phyloP scores from a whole-genome alignment of 805 yeast species.

The Starmerella potacharoeniae region DNA sequence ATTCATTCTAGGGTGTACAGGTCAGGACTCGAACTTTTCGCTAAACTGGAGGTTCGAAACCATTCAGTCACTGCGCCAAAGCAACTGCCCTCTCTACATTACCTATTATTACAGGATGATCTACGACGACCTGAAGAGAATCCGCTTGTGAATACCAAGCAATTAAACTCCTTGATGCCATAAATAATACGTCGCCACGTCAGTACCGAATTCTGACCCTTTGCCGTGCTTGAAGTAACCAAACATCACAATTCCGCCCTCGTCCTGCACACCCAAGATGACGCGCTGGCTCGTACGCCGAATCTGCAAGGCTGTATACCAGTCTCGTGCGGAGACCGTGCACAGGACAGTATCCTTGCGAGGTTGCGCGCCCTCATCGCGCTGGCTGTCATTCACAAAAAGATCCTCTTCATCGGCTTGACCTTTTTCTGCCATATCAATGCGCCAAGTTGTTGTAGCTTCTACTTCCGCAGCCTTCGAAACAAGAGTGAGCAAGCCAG shows the following conservation, averaged over 20 bases:
- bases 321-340: constrained; percentile 14
- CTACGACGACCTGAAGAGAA: too few relatives aligned
- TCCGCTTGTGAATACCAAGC: too few relatives aligned
- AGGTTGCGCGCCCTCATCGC: not conserved
- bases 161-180: constrained; percentile 9
- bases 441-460: constrained; percentile 26
- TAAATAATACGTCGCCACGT: constrained; percentile 16
- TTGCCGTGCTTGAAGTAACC: constrained; percentile 14
- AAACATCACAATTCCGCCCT: constrained; percentile 11
- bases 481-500: constrained; percentile 22
- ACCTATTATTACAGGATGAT: too few relatives aligned
- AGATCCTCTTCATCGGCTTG: not conserved
- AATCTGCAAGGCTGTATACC: constrained; percentile 13
- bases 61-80: too few relatives aligned
- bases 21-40: too few relatives aligned
- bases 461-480: constrained; percentile 22
- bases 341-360: constrained; percentile 1
- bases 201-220: constrained; percentile 4
- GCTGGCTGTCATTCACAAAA: constrained; percentile 6
- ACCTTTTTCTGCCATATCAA: constrained; percentile 15
- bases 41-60: too few relatives aligned
- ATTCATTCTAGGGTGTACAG: too few relatives aligned
- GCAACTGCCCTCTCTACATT: too few relatives aligned
- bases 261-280: constrained; percentile 17
- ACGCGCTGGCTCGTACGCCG: constrained; percentile 16